phyloP scores from a whole-genome alignment of 1,139 yeast species.

The Eremothecium cymbalariae region DNA sequence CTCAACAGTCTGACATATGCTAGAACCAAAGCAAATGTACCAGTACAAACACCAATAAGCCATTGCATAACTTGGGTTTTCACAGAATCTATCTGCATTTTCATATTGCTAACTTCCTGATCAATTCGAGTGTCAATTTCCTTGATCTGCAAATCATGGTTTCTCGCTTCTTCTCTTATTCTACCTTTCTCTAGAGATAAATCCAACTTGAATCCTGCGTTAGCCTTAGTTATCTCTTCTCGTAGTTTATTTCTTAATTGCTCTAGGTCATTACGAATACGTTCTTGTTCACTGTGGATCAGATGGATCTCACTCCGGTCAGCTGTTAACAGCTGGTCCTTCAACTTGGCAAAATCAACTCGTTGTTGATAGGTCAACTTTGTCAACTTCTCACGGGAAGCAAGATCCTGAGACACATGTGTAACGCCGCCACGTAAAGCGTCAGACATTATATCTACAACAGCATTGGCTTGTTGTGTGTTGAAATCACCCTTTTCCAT shows the following conservation, averaged over 20 bases:
- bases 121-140: constrained; percentile 93
- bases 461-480: constrained; percentile 70
- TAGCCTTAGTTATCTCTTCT: constrained; percentile 86
- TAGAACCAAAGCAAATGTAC: constrained; percentile 87
- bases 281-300: constrained; percentile 80
- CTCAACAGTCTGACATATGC: constrained; percentile 80
- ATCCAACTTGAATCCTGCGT: constrained; percentile 85
- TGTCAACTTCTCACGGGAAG: constrained; percentile 71
- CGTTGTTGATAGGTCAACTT: constrained; percentile 90
- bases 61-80: constrained; percentile 96
- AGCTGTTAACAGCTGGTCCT: constrained; percentile 81
- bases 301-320: constrained; percentile 81
- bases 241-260: constrained; percentile 74
- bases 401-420: constrained; percentile 66
- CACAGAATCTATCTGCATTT: constrained; percentile 87
- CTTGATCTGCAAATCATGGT: constrained; percentile 85
- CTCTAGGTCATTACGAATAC: constrained; percentile 75
- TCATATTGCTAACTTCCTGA: constrained; percentile 90
- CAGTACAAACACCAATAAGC: constrained; percentile 96
- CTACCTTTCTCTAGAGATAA: constrained; percentile 90
- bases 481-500: constrained; percentile 65
- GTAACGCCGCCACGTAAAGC: constrained; percentile 79
- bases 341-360: constrained; percentile 89
- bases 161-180: constrained; percentile 86
- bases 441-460: constrained; percentile 63